Base-by-base conservation (phyloP, 1,284 basidiomycete species). In the Stereum hirsutum region DNA sequence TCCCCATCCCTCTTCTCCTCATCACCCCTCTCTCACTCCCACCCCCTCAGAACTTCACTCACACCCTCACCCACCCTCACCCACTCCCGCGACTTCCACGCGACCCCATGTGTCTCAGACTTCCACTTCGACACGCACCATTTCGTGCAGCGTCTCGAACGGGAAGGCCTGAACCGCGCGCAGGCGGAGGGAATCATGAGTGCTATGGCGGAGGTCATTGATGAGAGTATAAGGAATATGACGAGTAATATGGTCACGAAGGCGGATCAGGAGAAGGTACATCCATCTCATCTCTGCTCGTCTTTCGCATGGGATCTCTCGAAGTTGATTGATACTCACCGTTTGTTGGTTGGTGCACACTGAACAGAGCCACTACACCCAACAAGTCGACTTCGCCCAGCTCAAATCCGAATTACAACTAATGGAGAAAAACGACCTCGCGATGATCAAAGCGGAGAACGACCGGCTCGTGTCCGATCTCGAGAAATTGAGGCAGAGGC, bases 361-460 rank as follows among this genome's bases (percentile, higher is more conserved):
- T 5, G 20, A 27, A 31, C 49, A 92, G 90, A 84, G 90, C 61
- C 88, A 90, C 54, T 95, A 95, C 60, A 93, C 89, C 20, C 91
- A 94, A 59, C 89, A 96, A 70, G 94, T 99, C 48, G 95, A 98
- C 65, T 98, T 99, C 62, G 89, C 93, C 5, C 86, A 94, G 58
- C 81, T 96, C 52, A 98, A 98, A 66, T 95, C 92, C 14, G 95
- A 97, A 60, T 74, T 99, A 24, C 90, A 97, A 64, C 70, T 99
- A 34, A 89, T 92, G 70, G 94, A 97, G 70, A 94, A 95, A 74
- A 98, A 98, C 57, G 95, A 99, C 59, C 76, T 97, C 42, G 85
- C 92, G 20, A 82, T 93, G 71, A 86, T 99, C 70, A 96, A 94
- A 67, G 83, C 89, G 34, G 92, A 95, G 67, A 97, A 91, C 56